Conservation (phyloP, 2,329 filamentous ascomycete species). For the Diaporthe ampelina region DNA sequence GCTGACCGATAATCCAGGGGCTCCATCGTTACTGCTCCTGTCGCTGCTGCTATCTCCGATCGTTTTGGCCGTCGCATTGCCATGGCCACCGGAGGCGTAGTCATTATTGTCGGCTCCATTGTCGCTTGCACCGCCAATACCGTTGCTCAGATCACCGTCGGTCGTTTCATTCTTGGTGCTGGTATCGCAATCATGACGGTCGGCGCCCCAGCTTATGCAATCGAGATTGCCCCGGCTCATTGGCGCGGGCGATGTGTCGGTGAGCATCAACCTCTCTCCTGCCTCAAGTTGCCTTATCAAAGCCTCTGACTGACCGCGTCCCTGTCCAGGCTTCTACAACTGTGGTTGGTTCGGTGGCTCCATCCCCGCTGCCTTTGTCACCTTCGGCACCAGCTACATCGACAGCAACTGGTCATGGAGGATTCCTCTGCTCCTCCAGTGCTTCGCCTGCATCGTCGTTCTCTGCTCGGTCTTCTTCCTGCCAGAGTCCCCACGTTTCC, state of each 20-base stretch:
- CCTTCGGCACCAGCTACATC: slow-evolving; percentile 62
- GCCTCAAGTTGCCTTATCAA: background rate
- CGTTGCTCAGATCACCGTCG: slow-evolving; percentile 59
- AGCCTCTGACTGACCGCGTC: background rate
- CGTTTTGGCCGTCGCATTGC: slow-evolving; percentile 58
- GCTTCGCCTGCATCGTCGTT: slow-evolving; percentile 58
- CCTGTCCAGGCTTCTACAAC: slow-evolving; percentile 60
- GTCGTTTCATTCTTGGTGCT: slow-evolving; percentile 61
- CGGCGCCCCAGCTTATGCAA: slow-evolving; percentile 61
- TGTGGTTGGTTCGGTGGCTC: slow-evolving; percentile 66
- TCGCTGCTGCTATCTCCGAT: slow-evolving; percentile 61
- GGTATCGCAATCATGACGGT: slow-evolving; percentile 64
- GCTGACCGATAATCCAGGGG: slow-evolving; percentile 51
- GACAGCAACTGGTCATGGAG: slow-evolving; percentile 62
- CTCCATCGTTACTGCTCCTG: slow-evolving; percentile 55
- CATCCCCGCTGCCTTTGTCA: slow-evolving; percentile 64
- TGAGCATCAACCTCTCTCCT: slow-evolving; percentile 43
- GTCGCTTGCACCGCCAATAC: slow-evolving; percentile 55
- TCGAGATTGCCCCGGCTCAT: slow-evolving; percentile 63
- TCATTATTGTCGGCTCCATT: slow-evolving; percentile 61
- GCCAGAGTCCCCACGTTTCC: slow-evolving; percentile 58
- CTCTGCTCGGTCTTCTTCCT: slow-evolving; percentile 55
- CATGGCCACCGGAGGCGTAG: slow-evolving; percentile 59
- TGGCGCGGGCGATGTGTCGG: slow-evolving; percentile 64
- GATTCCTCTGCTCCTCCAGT: slow-evolving; percentile 63